Evolutionary conservation across 768 basidiomycete species (phyloP).

Genomic region (Rhodotorula babjevae): DNA sequence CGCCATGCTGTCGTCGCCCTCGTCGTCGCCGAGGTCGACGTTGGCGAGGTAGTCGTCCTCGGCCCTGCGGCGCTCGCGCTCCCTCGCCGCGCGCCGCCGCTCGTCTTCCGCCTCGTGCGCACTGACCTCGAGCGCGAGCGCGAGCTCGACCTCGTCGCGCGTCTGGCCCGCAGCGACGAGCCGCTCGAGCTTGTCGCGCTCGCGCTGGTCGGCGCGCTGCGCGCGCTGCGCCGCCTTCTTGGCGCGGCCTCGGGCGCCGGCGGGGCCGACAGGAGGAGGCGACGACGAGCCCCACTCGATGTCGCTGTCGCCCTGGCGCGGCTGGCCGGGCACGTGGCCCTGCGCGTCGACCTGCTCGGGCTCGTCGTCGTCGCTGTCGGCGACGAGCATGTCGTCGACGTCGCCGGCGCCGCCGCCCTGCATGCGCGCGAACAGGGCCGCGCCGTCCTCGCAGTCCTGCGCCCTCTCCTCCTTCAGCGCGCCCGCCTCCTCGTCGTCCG

Average conservation of each 20-base stretch:
- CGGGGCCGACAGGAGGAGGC: conserved; percentile 1
- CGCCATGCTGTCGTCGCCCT: conserved; percentile 19
- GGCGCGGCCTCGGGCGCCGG: not conserved
- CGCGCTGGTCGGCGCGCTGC: conserved; percentile 19
- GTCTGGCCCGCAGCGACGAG: conserved; percentile 3
- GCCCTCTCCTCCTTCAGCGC: not conserved
- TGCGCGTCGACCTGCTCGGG: not conserved
- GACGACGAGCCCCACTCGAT: conserved; percentile 31
- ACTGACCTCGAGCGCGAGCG: conserved; percentile 17
- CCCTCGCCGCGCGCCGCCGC: not conserved
- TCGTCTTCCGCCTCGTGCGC: not conserved
- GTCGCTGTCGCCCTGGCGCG: conserved; percentile 30
- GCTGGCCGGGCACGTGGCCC: conserved; percentile 18
- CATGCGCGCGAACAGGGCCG: conserved; percentile 16
- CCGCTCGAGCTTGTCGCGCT: conserved; percentile 35
- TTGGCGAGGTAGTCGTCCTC: conserved; percentile 25
- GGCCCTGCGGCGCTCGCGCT: not conserved
- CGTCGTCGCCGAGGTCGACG: not conserved
- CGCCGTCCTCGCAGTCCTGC: not conserved
- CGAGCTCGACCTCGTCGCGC: conserved; percentile 29
- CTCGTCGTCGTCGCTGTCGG: not conserved
- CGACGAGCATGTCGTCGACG: conserved; percentile 29
- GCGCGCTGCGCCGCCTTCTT: conserved; percentile 4
- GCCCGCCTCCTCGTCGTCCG: conserved; percentile 15
- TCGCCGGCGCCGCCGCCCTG: not conserved